Conservation (phyloP, 257 asterid species). For the Eustoma russellianum region DNA sequence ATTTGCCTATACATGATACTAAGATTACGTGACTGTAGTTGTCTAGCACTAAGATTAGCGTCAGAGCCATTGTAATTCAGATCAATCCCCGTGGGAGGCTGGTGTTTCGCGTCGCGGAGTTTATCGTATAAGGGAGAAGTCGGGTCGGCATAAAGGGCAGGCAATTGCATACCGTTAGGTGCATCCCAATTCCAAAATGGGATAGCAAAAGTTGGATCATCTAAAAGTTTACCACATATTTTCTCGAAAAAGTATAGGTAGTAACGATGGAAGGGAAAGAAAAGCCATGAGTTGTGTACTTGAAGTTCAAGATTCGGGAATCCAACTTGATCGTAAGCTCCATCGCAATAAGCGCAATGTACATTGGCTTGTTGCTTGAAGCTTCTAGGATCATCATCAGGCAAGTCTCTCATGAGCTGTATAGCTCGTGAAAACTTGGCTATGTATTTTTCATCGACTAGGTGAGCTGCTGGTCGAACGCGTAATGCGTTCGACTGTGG, state of each 20-base stretch:
- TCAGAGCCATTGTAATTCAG: slow-evolving; percentile 40
- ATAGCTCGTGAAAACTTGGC: slow-evolving; percentile 50
- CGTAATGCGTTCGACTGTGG: slow-evolving; percentile 38
- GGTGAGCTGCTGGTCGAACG: slow-evolving; percentile 69
- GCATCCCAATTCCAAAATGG: slow-evolving; percentile 86
- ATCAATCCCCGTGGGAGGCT: slow-evolving; percentile 55
- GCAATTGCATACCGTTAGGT: slow-evolving; percentile 57
- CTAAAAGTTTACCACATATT: slow-evolving; percentile 49
- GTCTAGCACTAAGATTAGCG: slow-evolving; percentile 8
- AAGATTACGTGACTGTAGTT: slow-evolving; percentile 30
- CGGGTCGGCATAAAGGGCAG: slow-evolving; percentile 33
- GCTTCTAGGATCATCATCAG: slow-evolving; percentile 74
- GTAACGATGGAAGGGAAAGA: slow-evolving; percentile 63
- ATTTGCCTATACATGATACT: slow-evolving; percentile 71
- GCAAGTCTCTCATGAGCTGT: slow-evolving; percentile 61
- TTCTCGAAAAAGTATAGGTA: slow-evolving; percentile 68
- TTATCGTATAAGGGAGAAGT: slow-evolving; percentile 43
- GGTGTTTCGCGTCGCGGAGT: slow-evolving; percentile 51
- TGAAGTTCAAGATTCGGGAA: slow-evolving; percentile 71
- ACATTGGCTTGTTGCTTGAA: slow-evolving; percentile 71
- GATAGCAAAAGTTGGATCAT: slow-evolving; percentile 61
- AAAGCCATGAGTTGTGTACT: slow-evolving; percentile 70
- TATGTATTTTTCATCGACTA: slow-evolving; percentile 36
- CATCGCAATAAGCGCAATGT: slow-evolving; percentile 86
- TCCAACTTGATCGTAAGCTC: slow-evolving; percentile 71